Evolutionary conservation across 2,329 filamentous ascomycete species (phyloP).

Genomic region (Stachybotrys chartarum): DNA sequence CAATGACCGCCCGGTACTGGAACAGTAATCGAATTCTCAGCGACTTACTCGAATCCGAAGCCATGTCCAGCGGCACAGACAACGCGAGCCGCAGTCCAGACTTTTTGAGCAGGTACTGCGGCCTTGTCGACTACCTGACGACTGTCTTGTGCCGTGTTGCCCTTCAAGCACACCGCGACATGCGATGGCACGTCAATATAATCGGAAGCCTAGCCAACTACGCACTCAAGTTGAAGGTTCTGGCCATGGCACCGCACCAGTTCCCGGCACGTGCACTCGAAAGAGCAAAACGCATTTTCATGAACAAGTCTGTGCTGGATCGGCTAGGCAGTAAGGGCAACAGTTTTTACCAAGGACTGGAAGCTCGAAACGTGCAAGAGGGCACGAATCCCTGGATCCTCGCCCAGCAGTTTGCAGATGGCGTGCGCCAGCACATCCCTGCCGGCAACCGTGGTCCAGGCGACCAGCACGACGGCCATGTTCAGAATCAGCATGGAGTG

Average conservation of each 20-base stretch:
- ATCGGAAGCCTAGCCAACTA: not conserved
- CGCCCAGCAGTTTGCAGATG: not conserved
- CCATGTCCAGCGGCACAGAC: not conserved
- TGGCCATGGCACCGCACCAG: not conserved
- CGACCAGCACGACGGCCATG: not conserved
- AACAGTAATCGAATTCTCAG: not conserved
- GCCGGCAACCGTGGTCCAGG: not conserved
- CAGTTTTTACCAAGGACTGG: not conserved
- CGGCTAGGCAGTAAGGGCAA: not conserved
- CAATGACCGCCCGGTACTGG: not conserved
- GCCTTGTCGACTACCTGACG: not conserved
- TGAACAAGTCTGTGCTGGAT: not conserved
- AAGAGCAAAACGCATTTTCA: not conserved
- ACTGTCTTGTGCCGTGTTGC: not conserved
- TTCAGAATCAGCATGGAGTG: not conserved
- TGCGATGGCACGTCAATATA: not conserved
- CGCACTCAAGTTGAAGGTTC: not conserved
- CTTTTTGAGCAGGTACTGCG: not conserved
- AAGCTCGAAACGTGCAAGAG: not conserved
- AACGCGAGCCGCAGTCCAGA: not conserved
- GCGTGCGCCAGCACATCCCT: not conserved
- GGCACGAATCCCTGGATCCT: not conserved
- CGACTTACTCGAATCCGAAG: not conserved
- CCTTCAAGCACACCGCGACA: not conserved
- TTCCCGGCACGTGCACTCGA: not conserved